Base-by-base conservation (phyloP, 768 basidiomycete genomes). In the Tulasnella sp. region DNA sequence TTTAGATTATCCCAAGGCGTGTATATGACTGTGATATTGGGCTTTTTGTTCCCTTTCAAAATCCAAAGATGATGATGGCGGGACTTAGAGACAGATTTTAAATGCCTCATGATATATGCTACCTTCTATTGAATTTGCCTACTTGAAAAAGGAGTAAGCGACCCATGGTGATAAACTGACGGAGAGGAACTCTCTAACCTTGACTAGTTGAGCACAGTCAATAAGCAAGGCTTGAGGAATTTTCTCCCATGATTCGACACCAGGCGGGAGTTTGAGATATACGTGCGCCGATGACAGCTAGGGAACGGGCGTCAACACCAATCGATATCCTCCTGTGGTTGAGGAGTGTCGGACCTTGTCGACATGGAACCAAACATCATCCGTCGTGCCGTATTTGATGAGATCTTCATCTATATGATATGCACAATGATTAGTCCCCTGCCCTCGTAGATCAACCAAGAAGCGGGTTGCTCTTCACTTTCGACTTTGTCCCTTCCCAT, bases 401-500 rank as follows among this genome's bases (percentile, higher is more conserved):
- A 99, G 85, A 72, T 98, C 96, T 84, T 99, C 97, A 85, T 99
- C 97, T 99, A 18, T 35, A 13, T 10, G 20, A 81, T 48, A 70
- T 80, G 78, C 77, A 74, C 80, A 77, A 72, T 76, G 80, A 78
- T 55, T 20, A 46, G 61, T 42, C 29, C 20, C 70, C 26, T 73
- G 79, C 75, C 42, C 35, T 15, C 29, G 61, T 73, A n/a, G 26
- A 48, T n/a, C 5, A 7, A 4, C n/a, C 13, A 5, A 35, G 10
- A 11, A 26, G 32, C 7, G 29, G 42, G 40, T 35, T 16, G 3
- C 29, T 40, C 44, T 20, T 44, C 40, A 95, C 94, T 95, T 86
- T 98, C 94, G 79, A 95, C 92, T 86, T 99, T 99, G 88, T 99
- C 97, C 83, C 90, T 91, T 39, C 97, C 96, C 96, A 98, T 98